phyloP scores from a whole-genome alignment of 805 yeast species.

The Saccharomycopsis sp. region DNA sequence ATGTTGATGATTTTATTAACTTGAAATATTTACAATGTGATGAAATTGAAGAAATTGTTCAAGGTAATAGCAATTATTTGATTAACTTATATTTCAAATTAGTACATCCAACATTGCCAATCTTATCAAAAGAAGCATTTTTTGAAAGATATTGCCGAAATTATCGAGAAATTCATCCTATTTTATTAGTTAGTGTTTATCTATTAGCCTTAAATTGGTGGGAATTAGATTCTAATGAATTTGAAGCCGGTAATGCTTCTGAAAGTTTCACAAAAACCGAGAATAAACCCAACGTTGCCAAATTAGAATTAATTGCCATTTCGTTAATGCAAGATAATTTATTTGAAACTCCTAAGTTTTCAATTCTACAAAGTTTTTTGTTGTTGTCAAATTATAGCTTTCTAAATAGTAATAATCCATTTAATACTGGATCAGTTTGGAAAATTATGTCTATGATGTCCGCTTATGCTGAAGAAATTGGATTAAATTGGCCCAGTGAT shows the following conservation, averaged over 20 bases:
- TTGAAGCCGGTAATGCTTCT: conserved; percentile 12
- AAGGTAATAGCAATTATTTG: conserved; percentile 20
- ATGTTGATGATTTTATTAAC: conserved; percentile 22
- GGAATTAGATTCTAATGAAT: conserved; percentile 17
- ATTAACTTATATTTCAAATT: conserved; percentile 21
- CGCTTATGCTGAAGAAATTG: conserved; percentile 23
- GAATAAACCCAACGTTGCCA: conserved; percentile 20
- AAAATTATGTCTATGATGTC: conserved; percentile 20
- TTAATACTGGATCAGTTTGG: conserved; percentile 16
- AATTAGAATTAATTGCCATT: conserved; percentile 22
- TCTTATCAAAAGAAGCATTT: conserved; percentile 22
- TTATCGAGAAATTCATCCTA: conserved; percentile 24
- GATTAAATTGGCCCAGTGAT: conserved; percentile 21
- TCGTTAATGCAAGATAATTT: conserved; percentile 22
- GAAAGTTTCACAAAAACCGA: not conserved
- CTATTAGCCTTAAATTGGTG: conserved; percentile 23
- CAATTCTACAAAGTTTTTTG: conserved; percentile 31
- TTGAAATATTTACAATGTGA: conserved; percentile 23
- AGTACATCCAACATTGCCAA: conserved; percentile 23
- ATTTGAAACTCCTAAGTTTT: conserved; percentile 23
- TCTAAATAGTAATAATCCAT: conserved; percentile 7
- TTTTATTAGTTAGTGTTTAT: conserved; percentile 22
- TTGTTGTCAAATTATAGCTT: conserved; percentile 24
- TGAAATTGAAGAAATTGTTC: conserved; percentile 22
- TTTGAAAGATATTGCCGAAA: conserved; percentile 23